Conservation (phyloP, 2,329 filamentous ascomycete genomes). For the Aureobasidium sp. region DNA sequence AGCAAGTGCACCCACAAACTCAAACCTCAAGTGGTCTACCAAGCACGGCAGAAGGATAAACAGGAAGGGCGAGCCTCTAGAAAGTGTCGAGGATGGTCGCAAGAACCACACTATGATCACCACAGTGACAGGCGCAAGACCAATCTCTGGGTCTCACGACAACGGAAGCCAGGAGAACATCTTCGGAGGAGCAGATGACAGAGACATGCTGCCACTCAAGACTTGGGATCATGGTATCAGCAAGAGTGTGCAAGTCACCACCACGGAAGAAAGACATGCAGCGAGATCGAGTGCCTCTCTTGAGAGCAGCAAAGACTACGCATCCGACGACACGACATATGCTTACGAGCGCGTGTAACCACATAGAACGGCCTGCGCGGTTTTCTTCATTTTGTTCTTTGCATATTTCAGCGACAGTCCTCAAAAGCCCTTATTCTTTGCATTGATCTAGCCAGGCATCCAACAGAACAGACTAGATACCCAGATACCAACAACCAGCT, state of each 20-base stretch:
- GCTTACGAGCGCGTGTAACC: conserved; percentile 5
- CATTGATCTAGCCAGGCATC: neutral
- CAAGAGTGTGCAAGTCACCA: conserved; percentile 14
- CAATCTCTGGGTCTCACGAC: neutral
- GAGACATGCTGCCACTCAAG: neutral
- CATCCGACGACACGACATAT: neutral
- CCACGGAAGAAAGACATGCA: conserved; percentile 2
- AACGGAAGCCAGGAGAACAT: conserved; percentile 13
- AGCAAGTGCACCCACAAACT: neutral
- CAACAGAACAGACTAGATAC: conserved; percentile 6
- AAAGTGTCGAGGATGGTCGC: neutral
- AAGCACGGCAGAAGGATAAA: neutral
- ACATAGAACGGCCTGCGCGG: neutral
- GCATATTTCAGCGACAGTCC: neutral
- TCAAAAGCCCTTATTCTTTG: neutral
- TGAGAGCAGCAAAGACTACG: neutral
- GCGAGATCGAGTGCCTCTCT: neutral
- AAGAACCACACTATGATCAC: conserved; percentile 3
- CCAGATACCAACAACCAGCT: neutral
- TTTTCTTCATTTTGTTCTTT: neutral
- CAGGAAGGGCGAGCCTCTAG: neutral
- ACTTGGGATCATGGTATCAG: conserved; percentile 13
- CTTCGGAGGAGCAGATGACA: neutral
- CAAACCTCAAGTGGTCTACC: conserved; percentile 6
- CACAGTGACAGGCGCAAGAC: conserved; percentile 1